These are phyloP conservation scores for Biscutella laevigata DNA, from an alignment of 441 rosid species.

Conservation along the genomic window DNA sequence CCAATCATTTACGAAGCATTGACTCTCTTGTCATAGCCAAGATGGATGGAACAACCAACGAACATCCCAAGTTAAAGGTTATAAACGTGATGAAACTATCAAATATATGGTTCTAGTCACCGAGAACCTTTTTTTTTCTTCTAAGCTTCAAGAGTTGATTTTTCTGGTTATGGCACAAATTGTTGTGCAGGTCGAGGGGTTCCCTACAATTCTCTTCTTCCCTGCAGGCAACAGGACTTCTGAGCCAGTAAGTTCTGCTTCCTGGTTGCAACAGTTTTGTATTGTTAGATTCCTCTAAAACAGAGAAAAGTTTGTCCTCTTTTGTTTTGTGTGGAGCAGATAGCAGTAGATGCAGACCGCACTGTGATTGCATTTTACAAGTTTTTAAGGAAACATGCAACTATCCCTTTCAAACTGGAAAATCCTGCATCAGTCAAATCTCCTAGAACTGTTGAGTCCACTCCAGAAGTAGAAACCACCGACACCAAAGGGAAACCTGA, in stretches of 20 bases:
- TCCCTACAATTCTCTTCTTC: constrained; percentile 87
- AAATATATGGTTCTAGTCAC: not conserved
- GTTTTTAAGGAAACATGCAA: constrained; percentile 79
- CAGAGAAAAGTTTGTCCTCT: not conserved
- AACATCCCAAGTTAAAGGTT: constrained; percentile 97
- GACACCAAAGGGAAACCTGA: constrained; percentile 23
- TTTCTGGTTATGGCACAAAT: not conserved
- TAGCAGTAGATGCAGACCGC: constrained; percentile 74
- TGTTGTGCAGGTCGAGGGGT: constrained; percentile 70
- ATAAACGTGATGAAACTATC: not conserved
- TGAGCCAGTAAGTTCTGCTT: constrained; percentile 61
- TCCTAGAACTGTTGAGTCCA: constrained; percentile 25
- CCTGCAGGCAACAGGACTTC: constrained; percentile 96
- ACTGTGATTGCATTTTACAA: constrained; percentile 90
- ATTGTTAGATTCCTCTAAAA: not conserved
- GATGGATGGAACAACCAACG: constrained; percentile 98
- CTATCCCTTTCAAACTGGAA: constrained; percentile 87
- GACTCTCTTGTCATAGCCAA: constrained; percentile 85
- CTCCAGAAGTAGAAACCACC: constrained; percentile 27
- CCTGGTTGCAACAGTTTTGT: not conserved
- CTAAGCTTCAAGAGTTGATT: not conserved
- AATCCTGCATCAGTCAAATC: constrained; percentile 44
- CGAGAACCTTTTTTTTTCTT: not conserved
- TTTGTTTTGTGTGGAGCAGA: constrained; percentile 36
- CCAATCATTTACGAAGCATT: constrained; percentile 62